Base-by-base conservation (phyloP, 306 rosid species). In the Hylodesmum podocarpum region DNA sequence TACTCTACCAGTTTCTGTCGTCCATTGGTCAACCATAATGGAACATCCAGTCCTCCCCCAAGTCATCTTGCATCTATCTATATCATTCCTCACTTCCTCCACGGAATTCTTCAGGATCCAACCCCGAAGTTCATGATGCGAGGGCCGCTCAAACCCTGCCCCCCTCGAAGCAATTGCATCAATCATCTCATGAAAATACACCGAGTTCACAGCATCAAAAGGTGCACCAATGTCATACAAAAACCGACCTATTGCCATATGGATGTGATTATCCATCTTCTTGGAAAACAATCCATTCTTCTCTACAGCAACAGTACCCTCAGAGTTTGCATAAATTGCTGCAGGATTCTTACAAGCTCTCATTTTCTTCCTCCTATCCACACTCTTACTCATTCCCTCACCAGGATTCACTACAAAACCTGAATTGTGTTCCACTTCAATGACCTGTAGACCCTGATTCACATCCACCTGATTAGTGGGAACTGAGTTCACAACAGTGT, bases 191-290 rank as follows among this genome's bases (percentile, higher is more conserved):
- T 84, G 89, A 75, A 94, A 91, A 85, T 85, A 90, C 66, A 87
- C 80, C 0, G 94, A 94, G 83, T 91, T 88, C 76, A 87, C 97
- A 7, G 94, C 97, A 77, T 91, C 94, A 24, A 77, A 74, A 86
- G 90, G 87, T 5, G 96, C 97, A 68, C 98, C 98, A 72, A 94
- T 84, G 76, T 90, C 98, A 78, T 82, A 94, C 77, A 94, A 84
- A 85, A 94, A 94, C 84, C 93, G 65, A 39, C 94, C 98, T 74
- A 94, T 85, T 4, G 97, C 98, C 96, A 90, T 80, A 63, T 83
- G 84, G 74, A 91, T 79, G 69, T 57, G 85, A 62, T 62, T 81
- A 66, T 84, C 86, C 61, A 74, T 73, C 82, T 82, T 72, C 61
- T 78, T 78, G 80, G 86, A 78, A 11, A 57, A 31, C 79, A 49